A percentile compares a stretch with the other conserved stretches of the same genome.
Evolutionary conservation across 208 protist genomes (phyloP).

Genomic region (Acanthamoeba divionensis): DNA sequence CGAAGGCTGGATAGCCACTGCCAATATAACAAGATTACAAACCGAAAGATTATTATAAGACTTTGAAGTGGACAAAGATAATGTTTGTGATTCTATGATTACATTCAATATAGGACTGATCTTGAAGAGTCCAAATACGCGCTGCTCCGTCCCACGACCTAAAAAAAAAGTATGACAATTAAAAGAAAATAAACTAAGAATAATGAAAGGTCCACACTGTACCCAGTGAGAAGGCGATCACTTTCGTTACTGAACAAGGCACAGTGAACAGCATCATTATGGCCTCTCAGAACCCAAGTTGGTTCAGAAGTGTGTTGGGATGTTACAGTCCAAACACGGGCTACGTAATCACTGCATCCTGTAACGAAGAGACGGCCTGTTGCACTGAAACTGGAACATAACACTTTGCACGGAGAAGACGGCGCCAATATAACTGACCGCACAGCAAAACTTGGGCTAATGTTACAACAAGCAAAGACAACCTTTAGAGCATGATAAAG

Average conservation of each 20-base stretch:
- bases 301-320: background rate
- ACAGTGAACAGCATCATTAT: background rate
- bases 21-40: too few species aligned
- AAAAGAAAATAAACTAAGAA: too few species aligned
- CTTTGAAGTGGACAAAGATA: too few species aligned
- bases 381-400: conserved; percentile 25
- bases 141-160: conserved; percentile 36
- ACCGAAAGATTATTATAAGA: too few species aligned
- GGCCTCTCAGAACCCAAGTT: background rate
- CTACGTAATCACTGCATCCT: conserved; percentile 27
- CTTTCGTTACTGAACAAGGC: conserved; percentile 23
- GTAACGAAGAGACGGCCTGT: conserved; percentile 28
- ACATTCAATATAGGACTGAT: background rate
- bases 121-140: background rate
- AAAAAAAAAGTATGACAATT: too few species aligned
- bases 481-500: too few species aligned
- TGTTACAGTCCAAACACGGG: background rate
- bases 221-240: conserved; percentile 29
- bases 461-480: too few species aligned
- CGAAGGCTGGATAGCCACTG: conserved; percentile 6
- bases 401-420: background rate
- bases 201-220: too few species aligned
- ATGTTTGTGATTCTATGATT: too few species aligned
- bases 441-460: background rate
- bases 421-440: background rate